Conservation (phyloP, 176 grass and related monocot genomes). For the Eremochloa ophiuroides region DNA sequence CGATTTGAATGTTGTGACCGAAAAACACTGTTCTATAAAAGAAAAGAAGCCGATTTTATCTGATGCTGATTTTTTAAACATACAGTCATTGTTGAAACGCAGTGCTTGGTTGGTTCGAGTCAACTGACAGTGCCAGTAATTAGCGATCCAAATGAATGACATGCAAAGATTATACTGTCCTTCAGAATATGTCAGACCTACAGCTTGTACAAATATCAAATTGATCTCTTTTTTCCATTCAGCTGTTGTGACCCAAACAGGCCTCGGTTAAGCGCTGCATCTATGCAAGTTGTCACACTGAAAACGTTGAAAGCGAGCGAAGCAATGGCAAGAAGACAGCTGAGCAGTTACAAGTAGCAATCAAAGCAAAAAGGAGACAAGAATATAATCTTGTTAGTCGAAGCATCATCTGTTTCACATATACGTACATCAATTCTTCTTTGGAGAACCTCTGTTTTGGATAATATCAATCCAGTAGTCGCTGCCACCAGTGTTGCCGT, state of each 20-base stretch:
- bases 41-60: no score
- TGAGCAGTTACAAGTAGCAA: slow-evolving; percentile 5
- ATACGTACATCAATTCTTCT: background rate
- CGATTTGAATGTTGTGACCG: no score
- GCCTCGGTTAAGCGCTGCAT: background rate
- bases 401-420: background rate
- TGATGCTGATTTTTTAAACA: no score
- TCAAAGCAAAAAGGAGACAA: background rate
- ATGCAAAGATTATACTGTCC: background rate
- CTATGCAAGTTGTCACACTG: background rate
- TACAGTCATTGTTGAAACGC: no score
- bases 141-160: no score
- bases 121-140: no score
- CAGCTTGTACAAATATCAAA: background rate
- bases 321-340: background rate
- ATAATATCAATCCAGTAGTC: background rate
- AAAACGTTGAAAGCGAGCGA: slow-evolving; percentile 21
- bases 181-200: background rate
- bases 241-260: background rate
- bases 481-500: background rate
- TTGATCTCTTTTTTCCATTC: background rate
- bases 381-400: background rate
- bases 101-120: no score
- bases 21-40: no score
- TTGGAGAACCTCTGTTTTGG: background rate